Evolutionary conservation across 305 asterid genomes (phyloP), one percentile per base, ranked within the genome.

Genomic region (Petunia hybrid): DNA sequence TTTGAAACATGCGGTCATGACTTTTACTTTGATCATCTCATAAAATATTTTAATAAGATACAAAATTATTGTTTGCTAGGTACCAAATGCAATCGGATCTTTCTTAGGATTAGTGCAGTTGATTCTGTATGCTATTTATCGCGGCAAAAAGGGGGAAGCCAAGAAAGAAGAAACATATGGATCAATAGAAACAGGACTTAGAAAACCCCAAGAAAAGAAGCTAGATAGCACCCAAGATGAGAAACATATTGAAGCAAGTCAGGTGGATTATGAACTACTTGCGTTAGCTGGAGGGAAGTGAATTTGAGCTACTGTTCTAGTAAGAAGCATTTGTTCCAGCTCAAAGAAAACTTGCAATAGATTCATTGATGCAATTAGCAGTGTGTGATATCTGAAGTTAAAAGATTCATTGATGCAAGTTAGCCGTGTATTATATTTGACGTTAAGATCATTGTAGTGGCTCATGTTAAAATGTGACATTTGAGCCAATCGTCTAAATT

Each of bases 41-140:
- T 68, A 68, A 41, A 22, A 22, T 22, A 22, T 22, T 22, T 22
- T 22, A 22, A 22, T 22, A 22, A 22, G 31, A 22, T 22, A 22
- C 31, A 22, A 22, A 22, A 22, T 22, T 40, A 22, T 45, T 45
- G 42, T 70, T 48, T 48, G 7, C 3, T 48, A 90, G 97, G 78
- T 91, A 63, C 90, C 92, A 0, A 90, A 91, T 82, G 92, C 91
- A 53, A 84, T 90, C 16, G 97, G 97, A 69, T 62, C 90, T 71
- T 62, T 86, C 1, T 77, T 92, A 82, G 97, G 95, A 79, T 65
- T 88, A 36, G 81, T 88, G 84, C 97, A 92, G 80, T 84, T 92
- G 71, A 85, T 85, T 7, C 70, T 92, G 65, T 89, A 92, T 6
- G 87, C 81, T 1, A 86, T 91, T 42, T 92, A 91, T 76, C 88